A percentile compares a stretch with the other conserved stretches of the same genome.
Conservation (phyloP, 768 basidiomycete species). For the Paxillus ammoniavirescens region DNA sequence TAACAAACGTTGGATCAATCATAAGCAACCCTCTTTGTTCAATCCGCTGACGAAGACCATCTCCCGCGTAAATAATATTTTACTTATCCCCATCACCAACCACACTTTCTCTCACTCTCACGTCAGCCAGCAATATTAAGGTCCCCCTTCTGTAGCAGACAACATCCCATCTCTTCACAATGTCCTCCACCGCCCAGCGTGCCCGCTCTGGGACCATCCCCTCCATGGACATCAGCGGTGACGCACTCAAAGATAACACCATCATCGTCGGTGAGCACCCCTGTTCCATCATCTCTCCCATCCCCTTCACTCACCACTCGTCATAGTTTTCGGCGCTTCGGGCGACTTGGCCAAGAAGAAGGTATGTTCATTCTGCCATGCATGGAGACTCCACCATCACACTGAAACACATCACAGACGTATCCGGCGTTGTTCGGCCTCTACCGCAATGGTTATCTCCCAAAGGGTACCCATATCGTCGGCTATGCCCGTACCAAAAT, state of each 20-base stretch:
- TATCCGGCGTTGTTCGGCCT: constrained; percentile 94
- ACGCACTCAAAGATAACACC: constrained; percentile 83
- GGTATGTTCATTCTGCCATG: constrained; percentile 38
- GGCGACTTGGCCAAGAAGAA: constrained; percentile 99
- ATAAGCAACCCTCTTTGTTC: constrained; percentile 5
- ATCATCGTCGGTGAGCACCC: constrained; percentile 72
- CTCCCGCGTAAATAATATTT: constrained; percentile 4
- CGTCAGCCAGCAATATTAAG: constrained; percentile 24
- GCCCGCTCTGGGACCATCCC: constrained; percentile 82
- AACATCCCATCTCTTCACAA: constrained; percentile 2
- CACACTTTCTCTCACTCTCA: constrained; percentile 17
- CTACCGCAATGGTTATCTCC: constrained; percentile 77
- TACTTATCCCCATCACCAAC: not conserved
- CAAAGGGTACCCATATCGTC: constrained; percentile 82
- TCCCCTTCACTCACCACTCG: constrained; percentile 8
- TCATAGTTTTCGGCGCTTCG: constrained; percentile 86
- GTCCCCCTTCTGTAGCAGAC: not conserved
- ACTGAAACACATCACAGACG: constrained; percentile 52
- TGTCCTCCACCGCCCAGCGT: constrained; percentile 41
- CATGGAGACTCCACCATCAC: constrained; percentile 44
- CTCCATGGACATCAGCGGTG: constrained; percentile 75
- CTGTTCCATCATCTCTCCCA: constrained; percentile 13
- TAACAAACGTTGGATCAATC: constrained; percentile 3
- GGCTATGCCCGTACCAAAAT: constrained; percentile 98
- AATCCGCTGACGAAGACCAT: constrained; percentile 15